phyloP scores from a whole-genome alignment of 225 moss, liverwort and hornwort genomes.

The Antitrichia curtipendula region DNA sequence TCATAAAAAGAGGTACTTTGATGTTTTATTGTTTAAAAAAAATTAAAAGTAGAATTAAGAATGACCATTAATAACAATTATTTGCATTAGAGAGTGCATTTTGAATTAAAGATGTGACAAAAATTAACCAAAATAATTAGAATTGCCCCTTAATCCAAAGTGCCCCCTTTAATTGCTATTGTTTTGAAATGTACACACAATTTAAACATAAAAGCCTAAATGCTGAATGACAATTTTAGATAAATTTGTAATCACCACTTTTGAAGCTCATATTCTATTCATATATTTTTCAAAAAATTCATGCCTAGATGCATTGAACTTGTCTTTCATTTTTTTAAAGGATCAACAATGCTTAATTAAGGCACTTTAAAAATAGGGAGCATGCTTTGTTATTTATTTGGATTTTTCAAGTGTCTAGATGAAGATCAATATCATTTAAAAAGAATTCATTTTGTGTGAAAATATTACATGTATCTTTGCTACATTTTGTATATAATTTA shows the following conservation, averaged over 20 bases:
- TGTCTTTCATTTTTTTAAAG: not conserved
- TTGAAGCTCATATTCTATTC: not conserved
- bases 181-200: rapidly evolving
- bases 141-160: not conserved
- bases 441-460: not conserved
- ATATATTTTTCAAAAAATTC: not conserved
- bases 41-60: not conserved
- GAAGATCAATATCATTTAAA: no score
- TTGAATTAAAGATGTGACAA: not conserved
- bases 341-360: not conserved
- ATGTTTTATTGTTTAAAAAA: not conserved
- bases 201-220: not conserved
- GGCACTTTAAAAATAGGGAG: not conserved
- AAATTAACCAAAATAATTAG: not conserved
- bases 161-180: not conserved
- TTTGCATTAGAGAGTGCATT: no score
- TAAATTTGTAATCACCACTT: not conserved
- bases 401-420: no score
- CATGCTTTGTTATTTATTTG: not conserved
- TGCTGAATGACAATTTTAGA: not conserved
- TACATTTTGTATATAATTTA: not conserved
- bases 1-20: not conserved
- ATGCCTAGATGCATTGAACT: not conserved
- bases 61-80: not conserved
- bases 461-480: not conserved